Conservation (phyloP, 2,329 filamentous ascomycete genomes). For the Juglanconis juglandina region DNA sequence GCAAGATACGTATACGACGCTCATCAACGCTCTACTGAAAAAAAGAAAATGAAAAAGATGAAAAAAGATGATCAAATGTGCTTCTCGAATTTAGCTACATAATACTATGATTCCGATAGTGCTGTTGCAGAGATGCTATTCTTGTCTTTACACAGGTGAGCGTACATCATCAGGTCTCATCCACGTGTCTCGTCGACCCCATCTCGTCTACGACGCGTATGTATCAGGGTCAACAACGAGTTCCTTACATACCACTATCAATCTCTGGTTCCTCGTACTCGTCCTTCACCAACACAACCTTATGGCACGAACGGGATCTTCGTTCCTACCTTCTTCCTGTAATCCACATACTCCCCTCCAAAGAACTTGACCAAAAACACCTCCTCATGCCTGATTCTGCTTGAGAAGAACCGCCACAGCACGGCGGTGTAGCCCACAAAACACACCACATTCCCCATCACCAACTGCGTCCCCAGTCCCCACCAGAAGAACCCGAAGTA, state of each 20-base stretch:
- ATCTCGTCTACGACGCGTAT: not conserved
- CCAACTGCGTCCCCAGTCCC: conserved; percentile 89
- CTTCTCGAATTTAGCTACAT: not conserved
- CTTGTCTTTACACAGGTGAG: conserved; percentile 3
- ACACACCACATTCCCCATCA: conserved; percentile 81
- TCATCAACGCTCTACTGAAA: too few species aligned
- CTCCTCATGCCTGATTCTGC: conserved; percentile 76
- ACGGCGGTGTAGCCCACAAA: conserved; percentile 70
- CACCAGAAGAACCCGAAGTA: conserved; percentile 99
- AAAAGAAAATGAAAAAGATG: too few species aligned
- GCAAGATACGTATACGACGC: too few species aligned
- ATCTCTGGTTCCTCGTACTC: too few species aligned
- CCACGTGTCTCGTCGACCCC: not conserved
- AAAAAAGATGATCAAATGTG: not conserved
- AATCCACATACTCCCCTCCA: conserved; percentile 73
- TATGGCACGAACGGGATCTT: conserved; percentile 72
- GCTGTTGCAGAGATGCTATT: not conserved
- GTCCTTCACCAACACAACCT: too few species aligned
- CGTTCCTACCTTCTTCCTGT: conserved; percentile 67
- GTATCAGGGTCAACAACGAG: too few species aligned
- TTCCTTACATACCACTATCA: too few species aligned
- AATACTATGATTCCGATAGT: not conserved
- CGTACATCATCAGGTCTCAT: conserved; percentile 14
- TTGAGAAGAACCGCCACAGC: conserved; percentile 81
- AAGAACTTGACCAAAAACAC: conserved; percentile 76